A percentile compares a stretch with the other conserved stretches of the same genome.
Evolutionary conservation across 106 monocot species (phyloP).

Genomic region (Xerophyta viscosa): DNA sequence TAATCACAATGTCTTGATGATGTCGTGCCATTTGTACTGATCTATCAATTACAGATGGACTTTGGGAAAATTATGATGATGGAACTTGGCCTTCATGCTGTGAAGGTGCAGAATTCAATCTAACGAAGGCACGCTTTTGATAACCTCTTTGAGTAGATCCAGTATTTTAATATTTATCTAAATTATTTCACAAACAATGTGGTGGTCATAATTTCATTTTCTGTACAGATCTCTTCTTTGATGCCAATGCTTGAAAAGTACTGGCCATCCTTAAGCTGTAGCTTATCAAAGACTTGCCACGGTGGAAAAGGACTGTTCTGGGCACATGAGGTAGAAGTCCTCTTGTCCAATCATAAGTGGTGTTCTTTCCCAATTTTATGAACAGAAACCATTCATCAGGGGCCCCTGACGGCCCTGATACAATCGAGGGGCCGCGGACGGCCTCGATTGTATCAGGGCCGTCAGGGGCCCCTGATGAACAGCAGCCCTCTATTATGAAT

Average conservation of each 20-base stretch:
- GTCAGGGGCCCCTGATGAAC: too few species aligned
- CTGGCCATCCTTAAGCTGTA: constrained; percentile 88
- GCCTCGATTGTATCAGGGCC: too few species aligned
- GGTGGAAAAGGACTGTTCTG: constrained; percentile 85
- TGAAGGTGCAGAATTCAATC: constrained; percentile 36
- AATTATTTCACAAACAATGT: too few species aligned
- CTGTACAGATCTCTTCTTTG: constrained; percentile 53
- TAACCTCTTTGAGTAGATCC: too few species aligned
- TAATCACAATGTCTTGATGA: background rate
- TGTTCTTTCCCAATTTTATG: too few species aligned
- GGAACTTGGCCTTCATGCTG: constrained; percentile 95
- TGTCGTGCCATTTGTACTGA: background rate
- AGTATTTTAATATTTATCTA: too few species aligned
- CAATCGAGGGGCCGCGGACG: too few species aligned
- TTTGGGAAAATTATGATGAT: constrained; percentile 93
- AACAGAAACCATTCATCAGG: too few species aligned
- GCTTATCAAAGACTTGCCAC: constrained; percentile 55
- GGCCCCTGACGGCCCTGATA: too few species aligned
- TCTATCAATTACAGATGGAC: constrained; percentile 62
- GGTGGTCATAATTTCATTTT: too few species aligned
- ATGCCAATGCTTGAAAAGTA: constrained; percentile 58
- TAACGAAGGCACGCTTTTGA: constrained; percentile 60
- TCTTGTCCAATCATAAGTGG: too few species aligned
- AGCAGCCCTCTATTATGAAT: too few species aligned
- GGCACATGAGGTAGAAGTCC: constrained; percentile 87